Evolutionary conservation across 2,329 filamentous ascomycete species (phyloP).

Genomic region (Grosmannia serpens): DNA sequence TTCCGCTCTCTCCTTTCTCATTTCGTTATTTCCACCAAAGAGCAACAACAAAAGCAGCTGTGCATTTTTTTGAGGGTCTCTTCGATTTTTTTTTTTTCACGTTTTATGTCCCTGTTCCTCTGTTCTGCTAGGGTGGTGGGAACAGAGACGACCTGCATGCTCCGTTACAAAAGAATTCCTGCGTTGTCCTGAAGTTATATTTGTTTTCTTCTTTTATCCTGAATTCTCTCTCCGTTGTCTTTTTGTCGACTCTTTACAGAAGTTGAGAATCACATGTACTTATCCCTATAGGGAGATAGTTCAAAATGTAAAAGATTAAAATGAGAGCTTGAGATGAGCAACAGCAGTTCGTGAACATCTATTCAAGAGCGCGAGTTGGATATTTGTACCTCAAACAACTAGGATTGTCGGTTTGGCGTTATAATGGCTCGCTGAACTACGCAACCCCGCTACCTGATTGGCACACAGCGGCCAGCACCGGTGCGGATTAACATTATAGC

Average conservation of each 20-base stretch:
- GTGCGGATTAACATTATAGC: conserved; percentile 1
- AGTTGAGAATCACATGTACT: neutral
- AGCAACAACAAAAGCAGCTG: neutral
- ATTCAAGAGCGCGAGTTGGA: no score
- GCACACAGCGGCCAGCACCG: neutral
- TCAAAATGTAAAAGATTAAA: neutral
- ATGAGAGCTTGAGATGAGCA: neutral
- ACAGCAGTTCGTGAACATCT: neutral
- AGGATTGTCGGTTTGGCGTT: no score
- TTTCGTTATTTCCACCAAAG: neutral
- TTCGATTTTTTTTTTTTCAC: neutral
- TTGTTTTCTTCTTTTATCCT: neutral
- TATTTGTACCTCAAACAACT: no score
- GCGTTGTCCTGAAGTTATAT: neutral
- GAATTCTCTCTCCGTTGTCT: neutral
- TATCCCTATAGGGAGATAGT: neutral
- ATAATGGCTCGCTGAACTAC: neutral
- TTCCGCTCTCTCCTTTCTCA: neutral
- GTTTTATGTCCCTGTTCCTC: neutral
- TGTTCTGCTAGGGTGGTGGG: neutral
- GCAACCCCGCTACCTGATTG: neutral
- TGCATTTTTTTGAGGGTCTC: neutral
- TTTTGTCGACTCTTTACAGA: neutral
- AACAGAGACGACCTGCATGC: neutral
- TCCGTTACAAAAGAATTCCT: neutral